These are phyloP conservation scores for Pseudopediastrum boryanum DNA, from an alignment of 139 green algal genomes.

Conservation along the genomic window DNA sequence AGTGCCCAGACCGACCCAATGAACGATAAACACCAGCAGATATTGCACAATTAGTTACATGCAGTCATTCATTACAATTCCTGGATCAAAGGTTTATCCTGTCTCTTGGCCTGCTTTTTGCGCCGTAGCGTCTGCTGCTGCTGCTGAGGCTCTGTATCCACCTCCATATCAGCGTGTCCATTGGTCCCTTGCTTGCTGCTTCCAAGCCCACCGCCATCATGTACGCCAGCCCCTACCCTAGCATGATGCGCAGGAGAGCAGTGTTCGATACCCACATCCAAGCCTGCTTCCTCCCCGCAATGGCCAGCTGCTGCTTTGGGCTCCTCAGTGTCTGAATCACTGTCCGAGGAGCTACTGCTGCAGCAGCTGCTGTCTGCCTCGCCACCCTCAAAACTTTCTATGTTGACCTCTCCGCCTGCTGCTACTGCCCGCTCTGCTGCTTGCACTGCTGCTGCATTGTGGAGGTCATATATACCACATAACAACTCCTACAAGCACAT, in stretches of 20 bases:
- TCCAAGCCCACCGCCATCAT: background rate
- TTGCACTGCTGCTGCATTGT: constrained; percentile 36
- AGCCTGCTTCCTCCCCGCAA: no score
- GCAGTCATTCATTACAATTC: no score
- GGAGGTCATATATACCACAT: constrained; percentile 51
- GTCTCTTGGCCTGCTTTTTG: no score
- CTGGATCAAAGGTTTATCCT: no score
- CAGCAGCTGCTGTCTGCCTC: no score
- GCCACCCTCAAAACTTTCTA: constrained; percentile 33
- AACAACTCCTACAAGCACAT: constrained; percentile 44
- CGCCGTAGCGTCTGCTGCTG: background rate
- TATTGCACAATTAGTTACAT: no score
- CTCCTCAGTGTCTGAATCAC: background rate
- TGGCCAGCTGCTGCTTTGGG: no score
- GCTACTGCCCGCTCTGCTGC: constrained; percentile 46
- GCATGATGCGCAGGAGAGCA: no score
- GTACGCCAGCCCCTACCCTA: background rate
- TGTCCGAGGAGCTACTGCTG: background rate
- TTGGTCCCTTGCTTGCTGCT: no score
- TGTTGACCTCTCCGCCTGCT: constrained; percentile 17
- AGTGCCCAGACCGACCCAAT: no score
- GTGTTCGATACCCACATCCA: no score
- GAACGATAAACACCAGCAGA: no score
- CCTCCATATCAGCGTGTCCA: background rate
- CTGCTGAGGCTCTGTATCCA: background rate